Evolutionary conservation across 2,329 filamentous ascomycete species (phyloP).

Genomic region (Aspergillus tubingensis): DNA sequence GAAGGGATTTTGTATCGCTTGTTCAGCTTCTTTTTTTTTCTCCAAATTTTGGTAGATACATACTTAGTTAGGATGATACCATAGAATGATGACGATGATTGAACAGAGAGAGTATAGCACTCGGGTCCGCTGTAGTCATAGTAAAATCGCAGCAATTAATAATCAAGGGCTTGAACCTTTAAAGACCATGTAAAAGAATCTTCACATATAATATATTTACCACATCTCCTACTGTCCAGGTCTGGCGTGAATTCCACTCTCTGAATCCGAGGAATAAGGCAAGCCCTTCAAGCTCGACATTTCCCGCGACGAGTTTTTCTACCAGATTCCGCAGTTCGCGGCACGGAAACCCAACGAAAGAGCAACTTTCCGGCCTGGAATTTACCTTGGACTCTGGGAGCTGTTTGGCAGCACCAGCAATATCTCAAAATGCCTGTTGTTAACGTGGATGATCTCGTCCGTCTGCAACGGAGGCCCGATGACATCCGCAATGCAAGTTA

Average conservation of each 20-base stretch:
- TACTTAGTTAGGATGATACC: background rate
- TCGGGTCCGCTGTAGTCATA: background rate
- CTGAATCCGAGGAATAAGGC: background rate
- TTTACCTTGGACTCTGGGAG: slow-evolving; percentile 8
- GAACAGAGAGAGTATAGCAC: background rate
- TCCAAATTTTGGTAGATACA: background rate
- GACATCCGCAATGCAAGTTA: slow-evolving; percentile 84
- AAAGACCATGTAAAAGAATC: background rate
- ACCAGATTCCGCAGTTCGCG: slow-evolving; percentile 15
- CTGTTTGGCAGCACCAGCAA: slow-evolving; percentile 18
- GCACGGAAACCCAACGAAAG: slow-evolving; percentile 14
- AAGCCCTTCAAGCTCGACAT: background rate
- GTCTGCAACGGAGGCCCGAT: slow-evolving; percentile 82
- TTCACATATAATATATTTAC: background rate
- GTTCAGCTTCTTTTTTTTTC: background rate
- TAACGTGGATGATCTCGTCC: slow-evolving; percentile 82
- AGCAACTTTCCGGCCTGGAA: slow-evolving; percentile 14
- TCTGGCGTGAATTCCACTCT: background rate
- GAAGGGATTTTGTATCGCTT: background rate
- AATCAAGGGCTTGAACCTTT: slow-evolving; percentile 4
- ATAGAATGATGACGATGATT: background rate
- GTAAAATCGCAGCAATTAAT: slow-evolving; percentile 10
- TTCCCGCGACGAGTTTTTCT: slow-evolving; percentile 20
- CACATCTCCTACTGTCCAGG: background rate
- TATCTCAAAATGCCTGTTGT: slow-evolving; percentile 79